These are phyloP conservation scores for Bauhinia variegata DNA, from an alignment of 306 rosid species.

Conservation along the genomic window DNA sequence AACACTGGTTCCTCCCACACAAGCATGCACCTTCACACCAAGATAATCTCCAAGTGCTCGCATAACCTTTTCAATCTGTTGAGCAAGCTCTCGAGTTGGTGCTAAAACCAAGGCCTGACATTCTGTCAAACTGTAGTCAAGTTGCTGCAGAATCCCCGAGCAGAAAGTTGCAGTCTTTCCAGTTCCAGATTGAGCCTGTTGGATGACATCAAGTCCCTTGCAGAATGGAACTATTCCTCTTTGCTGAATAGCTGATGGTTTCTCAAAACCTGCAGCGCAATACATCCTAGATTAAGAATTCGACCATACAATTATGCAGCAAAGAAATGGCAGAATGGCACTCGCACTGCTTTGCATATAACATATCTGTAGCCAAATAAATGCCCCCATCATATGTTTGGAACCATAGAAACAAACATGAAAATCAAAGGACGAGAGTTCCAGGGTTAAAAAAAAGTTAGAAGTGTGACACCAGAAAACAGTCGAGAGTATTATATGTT, in stretches of 20 bases:
- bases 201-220: constrained; percentile 83
- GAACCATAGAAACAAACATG: not conserved
- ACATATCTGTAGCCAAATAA: not conserved
- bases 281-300: constrained; percentile 7
- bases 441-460: not conserved
- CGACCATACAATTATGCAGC: not conserved
- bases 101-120: constrained; percentile 82
- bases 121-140: constrained; percentile 60
- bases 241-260: constrained; percentile 84
- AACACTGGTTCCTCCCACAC: constrained; percentile 82
- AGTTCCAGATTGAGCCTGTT: constrained; percentile 86
- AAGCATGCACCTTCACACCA: constrained; percentile 81
- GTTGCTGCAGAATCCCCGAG: constrained; percentile 77
- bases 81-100: constrained; percentile 83
- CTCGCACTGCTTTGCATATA: not conserved
- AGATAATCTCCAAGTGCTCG: constrained; percentile 85
- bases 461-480: not conserved
- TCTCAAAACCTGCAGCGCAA: constrained; percentile 65
- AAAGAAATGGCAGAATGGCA: not conserved
- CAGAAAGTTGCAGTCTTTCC: constrained; percentile 86
- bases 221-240: constrained; percentile 83
- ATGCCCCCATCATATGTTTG: not conserved
- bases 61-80: constrained; percentile 88
- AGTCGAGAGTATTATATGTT: not conserved
- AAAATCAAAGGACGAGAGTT: not conserved